phyloP scores from a whole-genome alignment of 75 land plant species.

The Sequoia sempervirens region DNA sequence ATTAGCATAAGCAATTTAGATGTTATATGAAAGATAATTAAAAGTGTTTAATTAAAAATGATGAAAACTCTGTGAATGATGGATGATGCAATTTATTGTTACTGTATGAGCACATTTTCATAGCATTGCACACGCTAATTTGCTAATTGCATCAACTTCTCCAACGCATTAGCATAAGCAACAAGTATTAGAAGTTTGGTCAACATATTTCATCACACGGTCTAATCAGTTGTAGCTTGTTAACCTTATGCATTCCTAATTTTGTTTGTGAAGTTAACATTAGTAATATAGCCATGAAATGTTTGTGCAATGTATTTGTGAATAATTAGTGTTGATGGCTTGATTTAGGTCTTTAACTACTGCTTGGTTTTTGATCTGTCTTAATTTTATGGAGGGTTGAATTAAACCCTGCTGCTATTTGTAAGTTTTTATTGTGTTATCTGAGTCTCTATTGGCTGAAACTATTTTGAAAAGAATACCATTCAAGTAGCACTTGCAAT shows the following conservation, averaged over 20 bases:
- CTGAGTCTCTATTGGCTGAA: background rate
- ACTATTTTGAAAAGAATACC: background rate
- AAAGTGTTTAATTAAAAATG: background rate
- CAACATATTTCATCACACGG: background rate
- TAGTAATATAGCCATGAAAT: background rate
- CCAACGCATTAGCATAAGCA: background rate
- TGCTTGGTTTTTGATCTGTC: background rate
- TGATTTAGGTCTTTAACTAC: background rate
- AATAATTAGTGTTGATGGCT: background rate
- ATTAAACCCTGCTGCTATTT: background rate
- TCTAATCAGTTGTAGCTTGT: background rate
- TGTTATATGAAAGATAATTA: background rate
- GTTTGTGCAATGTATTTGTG: background rate
- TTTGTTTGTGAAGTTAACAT: background rate
- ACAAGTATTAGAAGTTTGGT: background rate
- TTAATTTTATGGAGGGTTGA: background rate
- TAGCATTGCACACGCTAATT: background rate
- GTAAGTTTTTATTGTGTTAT: background rate
- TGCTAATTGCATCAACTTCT: background rate
- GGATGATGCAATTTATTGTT: background rate
- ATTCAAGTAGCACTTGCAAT: background rate
- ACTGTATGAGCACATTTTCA: background rate
- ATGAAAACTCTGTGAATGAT: background rate
- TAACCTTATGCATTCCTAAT: background rate
- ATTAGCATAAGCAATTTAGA: no score